These are phyloP conservation scores for Taxillus chinensis DNA, from an alignment of 164 flowering plant genomes.

Conservation along the genomic window DNA sequence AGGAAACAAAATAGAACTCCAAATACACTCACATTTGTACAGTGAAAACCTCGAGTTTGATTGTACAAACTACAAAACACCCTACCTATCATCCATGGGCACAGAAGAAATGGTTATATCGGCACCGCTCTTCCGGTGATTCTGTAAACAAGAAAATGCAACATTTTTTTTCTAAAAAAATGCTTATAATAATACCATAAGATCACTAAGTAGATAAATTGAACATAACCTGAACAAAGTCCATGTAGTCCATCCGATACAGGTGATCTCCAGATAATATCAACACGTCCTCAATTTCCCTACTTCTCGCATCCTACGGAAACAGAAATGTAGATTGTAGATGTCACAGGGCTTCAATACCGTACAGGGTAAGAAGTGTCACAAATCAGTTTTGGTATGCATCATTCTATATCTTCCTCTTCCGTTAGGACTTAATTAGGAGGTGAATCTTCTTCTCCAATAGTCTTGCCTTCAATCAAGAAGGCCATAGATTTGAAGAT, in stretches of 20 bases:
- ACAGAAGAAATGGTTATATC: constrained; percentile 75
- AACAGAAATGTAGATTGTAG: background rate
- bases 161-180: too few relatives aligned
- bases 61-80: background rate
- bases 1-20: constrained; percentile 7
- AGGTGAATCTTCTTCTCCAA: too few relatives aligned
- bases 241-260: constrained; percentile 93
- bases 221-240: constrained; percentile 62
- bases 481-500: too few relatives aligned
- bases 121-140: constrained; percentile 83
- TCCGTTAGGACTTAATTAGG: too few relatives aligned
- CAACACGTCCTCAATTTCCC: constrained; percentile 78
- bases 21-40: background rate
- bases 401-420: too few relatives aligned
- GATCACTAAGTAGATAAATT: background rate
- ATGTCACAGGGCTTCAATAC: too few relatives aligned
- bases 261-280: constrained; percentile 95
- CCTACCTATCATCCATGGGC: constrained; percentile 87
- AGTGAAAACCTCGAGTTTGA: background rate
- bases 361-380: too few relatives aligned
- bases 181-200: too few relatives aligned
- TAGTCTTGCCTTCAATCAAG: too few relatives aligned
- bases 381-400: too few relatives aligned
- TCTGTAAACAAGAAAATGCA: constrained; percentile 24
- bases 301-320: constrained; percentile 66